Conservation (phyloP, 2,329 filamentous ascomycete genomes). For the Verticillium tricorpus region DNA sequence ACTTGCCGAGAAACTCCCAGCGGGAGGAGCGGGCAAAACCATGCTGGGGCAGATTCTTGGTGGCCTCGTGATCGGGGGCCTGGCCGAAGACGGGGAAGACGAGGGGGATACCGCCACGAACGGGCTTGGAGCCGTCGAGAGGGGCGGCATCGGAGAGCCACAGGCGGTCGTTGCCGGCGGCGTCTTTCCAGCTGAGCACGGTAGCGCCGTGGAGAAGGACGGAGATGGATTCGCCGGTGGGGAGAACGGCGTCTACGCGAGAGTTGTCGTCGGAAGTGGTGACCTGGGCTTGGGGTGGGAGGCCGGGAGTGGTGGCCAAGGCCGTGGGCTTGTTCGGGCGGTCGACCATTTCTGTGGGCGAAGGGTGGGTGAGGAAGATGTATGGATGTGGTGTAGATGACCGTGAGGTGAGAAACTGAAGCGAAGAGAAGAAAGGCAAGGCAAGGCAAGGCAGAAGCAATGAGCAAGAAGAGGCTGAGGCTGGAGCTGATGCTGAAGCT, state of each 20-base stretch:
- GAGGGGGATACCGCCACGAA: constrained; percentile 85
- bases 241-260: constrained; percentile 73
- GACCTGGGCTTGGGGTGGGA: constrained; percentile 72
- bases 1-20: constrained; percentile 95
- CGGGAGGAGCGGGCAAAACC: constrained; percentile 85
- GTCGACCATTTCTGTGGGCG: constrained; percentile 59
- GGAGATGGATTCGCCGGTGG: constrained; percentile 80
- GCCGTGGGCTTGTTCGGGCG: constrained; percentile 79
- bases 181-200: constrained; percentile 88
- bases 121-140: constrained; percentile 83
- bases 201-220: constrained; percentile 90
- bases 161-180: constrained; percentile 72
- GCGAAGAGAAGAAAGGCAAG: not conserved
- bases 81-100: constrained; percentile 93
- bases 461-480: not conserved
- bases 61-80: constrained; percentile 70
- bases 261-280: constrained; percentile 67
- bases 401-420: not conserved
- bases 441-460: not conserved
- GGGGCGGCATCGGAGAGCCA: constrained; percentile 78
- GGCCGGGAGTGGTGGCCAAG: constrained; percentile 67
- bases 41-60: constrained; percentile 79
- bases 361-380: not conserved
- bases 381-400: not conserved
- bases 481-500: not conserved